Evolutionary conservation across 306 rosid species (phyloP), one percentile per base, ranked within the genome.

Genomic region (Malus fusca): DNA sequence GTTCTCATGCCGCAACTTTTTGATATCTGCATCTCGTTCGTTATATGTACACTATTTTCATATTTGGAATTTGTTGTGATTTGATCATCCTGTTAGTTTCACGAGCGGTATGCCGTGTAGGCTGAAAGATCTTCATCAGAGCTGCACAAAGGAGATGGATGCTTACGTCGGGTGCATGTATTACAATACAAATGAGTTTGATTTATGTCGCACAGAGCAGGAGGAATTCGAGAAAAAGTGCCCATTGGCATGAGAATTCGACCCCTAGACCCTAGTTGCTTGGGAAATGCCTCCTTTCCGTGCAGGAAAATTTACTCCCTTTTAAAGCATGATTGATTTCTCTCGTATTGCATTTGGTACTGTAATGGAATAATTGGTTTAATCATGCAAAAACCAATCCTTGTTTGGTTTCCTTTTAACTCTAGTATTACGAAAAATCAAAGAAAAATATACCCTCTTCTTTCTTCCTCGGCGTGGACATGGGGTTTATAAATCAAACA

Each of bases 71-170:
- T 73, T 11, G 63, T 74, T 26, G n/a, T 74, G 59, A 61, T 61
- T 28, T 73, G 25, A 43, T 68, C 23, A 25, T 18, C 73, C 59
- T 0, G 58, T 43, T 8, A 61, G 30, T 26, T 23, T 18, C 40
- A 46, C 60, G 26, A 43, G 10, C 18, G 52, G 13, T 5, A 17
- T 18, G 10, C 30, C 35, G 15, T 83, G 85, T 92, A 95, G 99
- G 86, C 92, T 96, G 77, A 92, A 72, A 89, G 99, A 96, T 89
- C 86, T 92, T 61, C 99, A 89, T 78, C 93, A 86, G 63, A 88
- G 82, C 78, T 96, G 99, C 90, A 90, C 99, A 0, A 92, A 87
- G 59, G 98, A 96, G 92, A 92, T 96, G 99, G 93, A 92, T 72
- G 89, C 67, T 0, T 95, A 88, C 28, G 97, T 87, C 1, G 97